Percentiles rank a stretch among this genome's conserved stretches.
Conservation (phyloP, 805 yeast species). For the Yamadazyma takamatsuzukensis region DNA sequence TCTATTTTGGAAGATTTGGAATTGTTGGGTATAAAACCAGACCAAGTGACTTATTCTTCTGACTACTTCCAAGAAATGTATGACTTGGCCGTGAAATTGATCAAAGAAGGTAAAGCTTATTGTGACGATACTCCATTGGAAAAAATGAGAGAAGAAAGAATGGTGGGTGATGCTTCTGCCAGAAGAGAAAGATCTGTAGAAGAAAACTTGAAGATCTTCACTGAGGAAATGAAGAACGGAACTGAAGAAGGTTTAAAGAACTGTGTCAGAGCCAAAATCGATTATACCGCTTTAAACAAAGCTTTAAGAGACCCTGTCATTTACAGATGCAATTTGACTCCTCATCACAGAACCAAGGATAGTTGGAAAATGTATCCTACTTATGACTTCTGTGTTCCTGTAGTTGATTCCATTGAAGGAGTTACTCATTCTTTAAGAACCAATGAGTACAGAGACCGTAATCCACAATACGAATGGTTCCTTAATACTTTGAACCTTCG, state of each 20-base stretch:
- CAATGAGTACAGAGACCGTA: conserved; percentile 97
- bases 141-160: conserved; percentile 97
- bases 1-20: conserved; percentile 90
- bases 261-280: conserved; percentile 96
- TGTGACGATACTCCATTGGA: conserved; percentile 96
- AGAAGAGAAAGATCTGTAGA: conserved; percentile 92
- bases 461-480: conserved; percentile 98
- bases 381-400: conserved; percentile 97
- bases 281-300: conserved; percentile 86
- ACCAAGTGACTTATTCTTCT: conserved; percentile 81
- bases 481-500: conserved; percentile 75
- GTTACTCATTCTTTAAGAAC: conserved; percentile 98
- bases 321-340: conserved; percentile 94
- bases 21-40: conserved; percentile 91
- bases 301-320: conserved; percentile 97
- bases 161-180: conserved; percentile 90
- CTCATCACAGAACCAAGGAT: conserved; percentile 95
- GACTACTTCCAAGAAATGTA: conserved; percentile 92
- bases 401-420: conserved; percentile 94
- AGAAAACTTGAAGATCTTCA: conserved; percentile 83
- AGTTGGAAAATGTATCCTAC: conserved; percentile 97
- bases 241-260: conserved; percentile 88
- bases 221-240: conserved; percentile 89
- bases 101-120: conserved; percentile 94
- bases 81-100: conserved; percentile 77